Evolutionary conservation across 345 rosid genomes (phyloP).

Genomic region (Eucalyptus tenuipes): DNA sequence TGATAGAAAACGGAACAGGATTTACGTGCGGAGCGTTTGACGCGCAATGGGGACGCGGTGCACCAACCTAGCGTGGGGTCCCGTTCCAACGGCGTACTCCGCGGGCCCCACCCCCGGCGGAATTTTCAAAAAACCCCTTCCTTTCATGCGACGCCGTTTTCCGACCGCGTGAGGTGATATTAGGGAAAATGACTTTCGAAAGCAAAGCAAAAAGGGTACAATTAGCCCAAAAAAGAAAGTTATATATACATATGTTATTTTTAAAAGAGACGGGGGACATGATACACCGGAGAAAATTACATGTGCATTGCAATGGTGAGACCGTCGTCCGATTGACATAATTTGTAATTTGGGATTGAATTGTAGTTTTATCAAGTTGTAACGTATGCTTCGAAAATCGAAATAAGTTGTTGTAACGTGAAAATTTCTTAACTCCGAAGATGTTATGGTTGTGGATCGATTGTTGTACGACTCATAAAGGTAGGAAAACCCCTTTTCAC

Average conservation of each 20-base stretch:
- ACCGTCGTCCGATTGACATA: rapidly evolving
- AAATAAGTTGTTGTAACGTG: rapidly evolving
- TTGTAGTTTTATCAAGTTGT: background rate
- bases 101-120: background rate
- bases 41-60: slow-evolving; percentile 3
- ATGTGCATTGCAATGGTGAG: background rate
- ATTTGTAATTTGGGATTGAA: background rate
- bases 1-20: background rate
- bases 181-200: background rate
- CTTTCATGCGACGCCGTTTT: background rate
- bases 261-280: background rate
- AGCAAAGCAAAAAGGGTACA: rapidly evolving
- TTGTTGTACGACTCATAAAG: background rate
- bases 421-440: rapidly evolving
- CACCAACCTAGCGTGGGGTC: background rate
- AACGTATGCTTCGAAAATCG: rapidly evolving
- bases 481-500: rapidly evolving
- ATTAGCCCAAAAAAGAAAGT: background rate
- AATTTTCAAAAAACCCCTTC: background rate
- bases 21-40: background rate
- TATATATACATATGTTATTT: no score
- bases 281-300: background rate
- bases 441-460: rapidly evolving
- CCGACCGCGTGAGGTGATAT: background rate
- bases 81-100: background rate